Evolutionary conservation across 306 rosid species (phyloP).

Genomic region (Cucumis melo): DNA sequence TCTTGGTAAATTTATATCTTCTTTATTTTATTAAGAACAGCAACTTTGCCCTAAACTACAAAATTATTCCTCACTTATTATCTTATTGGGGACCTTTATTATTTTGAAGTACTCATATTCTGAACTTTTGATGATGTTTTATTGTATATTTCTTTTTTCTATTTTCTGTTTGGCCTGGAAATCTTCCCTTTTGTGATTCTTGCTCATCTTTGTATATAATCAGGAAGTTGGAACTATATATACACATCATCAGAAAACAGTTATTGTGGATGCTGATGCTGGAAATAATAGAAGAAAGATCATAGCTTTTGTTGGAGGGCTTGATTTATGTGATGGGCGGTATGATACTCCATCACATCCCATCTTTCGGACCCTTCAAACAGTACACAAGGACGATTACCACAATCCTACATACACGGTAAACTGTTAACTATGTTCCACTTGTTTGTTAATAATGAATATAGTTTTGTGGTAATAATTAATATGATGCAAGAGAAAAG

Average conservation of each 20-base stretch:
- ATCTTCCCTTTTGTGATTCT: constrained; percentile 9
- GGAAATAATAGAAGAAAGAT: constrained; percentile 67
- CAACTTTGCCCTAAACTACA: background rate
- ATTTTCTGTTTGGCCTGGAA: background rate
- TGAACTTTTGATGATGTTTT: background rate
- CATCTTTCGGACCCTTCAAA: constrained; percentile 55
- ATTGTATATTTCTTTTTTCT: background rate
- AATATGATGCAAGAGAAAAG: background rate
- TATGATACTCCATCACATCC: constrained; percentile 80
- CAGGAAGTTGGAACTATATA: constrained; percentile 93
- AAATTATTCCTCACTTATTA: background rate
- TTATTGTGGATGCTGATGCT: constrained; percentile 86
- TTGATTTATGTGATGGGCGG: constrained; percentile 92
- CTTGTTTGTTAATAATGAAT: background rate
- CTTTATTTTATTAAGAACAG: background rate
- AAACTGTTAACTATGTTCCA: constrained; percentile 14
- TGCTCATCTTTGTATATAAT: constrained; percentile 11
- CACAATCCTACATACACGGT: constrained; percentile 93
- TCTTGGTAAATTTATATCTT: background rate
- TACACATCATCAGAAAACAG: constrained; percentile 97
- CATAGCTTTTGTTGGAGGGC: constrained; percentile 92
- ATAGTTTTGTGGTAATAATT: background rate
- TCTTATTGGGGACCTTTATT: background rate
- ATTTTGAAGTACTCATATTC: background rate
- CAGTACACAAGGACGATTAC: constrained; percentile 81